Conservation (phyloP, 805 yeast genomes). For the Scheffersomyces ergatensis region DNA sequence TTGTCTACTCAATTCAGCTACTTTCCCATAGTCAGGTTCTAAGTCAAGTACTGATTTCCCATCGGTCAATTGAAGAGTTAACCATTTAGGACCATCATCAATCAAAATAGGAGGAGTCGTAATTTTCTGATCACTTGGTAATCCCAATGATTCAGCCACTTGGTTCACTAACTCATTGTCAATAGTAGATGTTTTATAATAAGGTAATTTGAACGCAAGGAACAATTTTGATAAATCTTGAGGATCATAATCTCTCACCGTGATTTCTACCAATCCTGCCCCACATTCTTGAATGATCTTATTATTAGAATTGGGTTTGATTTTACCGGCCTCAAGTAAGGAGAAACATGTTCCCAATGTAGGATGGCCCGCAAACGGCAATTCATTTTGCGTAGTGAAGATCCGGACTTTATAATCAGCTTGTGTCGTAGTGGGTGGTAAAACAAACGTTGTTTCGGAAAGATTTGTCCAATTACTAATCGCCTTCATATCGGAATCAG, state of each 20-base stretch:
- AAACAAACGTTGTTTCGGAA: conserved; percentile 56
- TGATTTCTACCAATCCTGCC: conserved; percentile 40
- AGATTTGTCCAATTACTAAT: conserved; percentile 61
- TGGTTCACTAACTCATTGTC: conserved; percentile 5
- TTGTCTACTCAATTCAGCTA: conserved; percentile 15
- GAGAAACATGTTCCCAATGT: conserved; percentile 54
- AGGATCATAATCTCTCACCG: conserved; percentile 10
- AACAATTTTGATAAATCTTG: neutral
- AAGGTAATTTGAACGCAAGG: conserved; percentile 29
- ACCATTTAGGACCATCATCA: conserved; percentile 50
- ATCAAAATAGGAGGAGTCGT: conserved; percentile 21
- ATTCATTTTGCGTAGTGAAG: conserved; percentile 44
- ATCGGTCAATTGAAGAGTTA: conserved; percentile 28
- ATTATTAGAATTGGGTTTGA: conserved; percentile 19
- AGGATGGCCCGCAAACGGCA: conserved; percentile 68
- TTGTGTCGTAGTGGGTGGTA: conserved; percentile 31
- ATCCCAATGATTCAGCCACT: conserved; percentile 8
- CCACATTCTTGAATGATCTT: conserved; percentile 42
- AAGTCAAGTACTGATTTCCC: conserved; percentile 29
- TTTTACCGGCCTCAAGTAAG: conserved; percentile 34
- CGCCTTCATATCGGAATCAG: conserved; percentile 39
- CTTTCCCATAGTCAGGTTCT: conserved; percentile 24
- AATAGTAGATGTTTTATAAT: conserved; percentile 9
- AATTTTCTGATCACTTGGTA: conserved; percentile 1
- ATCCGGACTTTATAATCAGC: conserved; percentile 52